Percentiles rank a stretch among this genome's conserved stretches.
These are phyloP conservation scores for Kuraishia floccosa DNA, from an alignment of 805 yeast genomes.

Conservation along the genomic window DNA sequence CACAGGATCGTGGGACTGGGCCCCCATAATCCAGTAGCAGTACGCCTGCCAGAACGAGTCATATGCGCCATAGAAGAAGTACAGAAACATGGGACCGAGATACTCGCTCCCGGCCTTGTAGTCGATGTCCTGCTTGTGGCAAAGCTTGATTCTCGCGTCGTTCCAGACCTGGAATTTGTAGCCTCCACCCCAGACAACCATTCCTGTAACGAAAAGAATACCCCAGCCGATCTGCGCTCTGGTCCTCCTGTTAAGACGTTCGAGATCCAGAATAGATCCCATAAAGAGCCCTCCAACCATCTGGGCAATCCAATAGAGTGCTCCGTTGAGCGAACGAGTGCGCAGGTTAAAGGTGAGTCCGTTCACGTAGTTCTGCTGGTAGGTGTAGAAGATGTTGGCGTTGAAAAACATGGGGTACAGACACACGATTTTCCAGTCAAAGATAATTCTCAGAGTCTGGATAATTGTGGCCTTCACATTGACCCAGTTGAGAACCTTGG, in stretches of 20 bases:
- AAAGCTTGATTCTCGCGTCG: constrained; percentile 35
- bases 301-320: constrained; percentile 46
- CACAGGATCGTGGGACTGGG: constrained; percentile 45
- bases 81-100: constrained; percentile 50
- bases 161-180: constrained; percentile 7
- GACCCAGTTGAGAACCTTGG: constrained; percentile 27
- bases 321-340: constrained; percentile 45
- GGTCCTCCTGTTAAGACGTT: constrained; percentile 22
- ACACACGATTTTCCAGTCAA: constrained; percentile 24
- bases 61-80: constrained; percentile 48
- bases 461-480: constrained; percentile 24
- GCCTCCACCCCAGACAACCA: constrained; percentile 50
- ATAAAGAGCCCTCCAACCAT: constrained; percentile 39
- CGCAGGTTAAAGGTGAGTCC: constrained; percentile 41
- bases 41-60: constrained; percentile 53
- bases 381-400: constrained; percentile 53
- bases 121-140: constrained; percentile 23
- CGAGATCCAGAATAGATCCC: constrained; percentile 34
- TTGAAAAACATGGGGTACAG: constrained; percentile 50
- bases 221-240: constrained; percentile 33
- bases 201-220: constrained; percentile 24
- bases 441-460: constrained; percentile 18
- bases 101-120: constrained; percentile 33
- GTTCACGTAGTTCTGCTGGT: constrained; percentile 45
- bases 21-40: constrained; percentile 48